Evolutionary conservation across 441 rosid genomes (phyloP).

Genomic region (Macaranga tanarius): DNA sequence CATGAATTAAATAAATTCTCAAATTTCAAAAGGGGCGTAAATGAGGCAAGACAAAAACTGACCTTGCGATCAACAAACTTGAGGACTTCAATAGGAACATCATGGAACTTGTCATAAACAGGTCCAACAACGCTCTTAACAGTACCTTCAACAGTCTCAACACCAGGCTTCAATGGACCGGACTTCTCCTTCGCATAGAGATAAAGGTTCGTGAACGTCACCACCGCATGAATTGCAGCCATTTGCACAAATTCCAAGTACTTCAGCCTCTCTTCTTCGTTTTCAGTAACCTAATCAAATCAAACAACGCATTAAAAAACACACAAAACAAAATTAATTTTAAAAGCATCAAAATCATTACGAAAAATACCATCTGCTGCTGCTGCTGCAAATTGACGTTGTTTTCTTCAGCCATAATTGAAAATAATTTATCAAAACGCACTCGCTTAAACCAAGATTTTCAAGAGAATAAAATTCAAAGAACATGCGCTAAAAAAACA

Average conservation of each 20-base stretch:
- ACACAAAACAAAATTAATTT: conserved; percentile 1
- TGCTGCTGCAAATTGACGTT: conserved; percentile 34
- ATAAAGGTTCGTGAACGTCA: conserved; percentile 59
- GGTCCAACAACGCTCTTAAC: conserved; percentile 85
- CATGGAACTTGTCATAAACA: conserved; percentile 72
- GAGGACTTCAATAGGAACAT: conserved; percentile 70
- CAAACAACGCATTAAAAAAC: background rate
- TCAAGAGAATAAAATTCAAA: background rate
- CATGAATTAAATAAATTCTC: background rate
- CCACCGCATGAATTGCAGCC: conserved; percentile 57
- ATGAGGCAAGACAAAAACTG: background rate
- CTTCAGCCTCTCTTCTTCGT: conserved; percentile 65
- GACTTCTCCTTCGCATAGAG: conserved; percentile 76
- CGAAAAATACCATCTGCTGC: conserved; percentile 41
- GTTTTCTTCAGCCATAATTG: conserved; percentile 40
- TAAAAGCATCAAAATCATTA: background rate
- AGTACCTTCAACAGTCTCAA: conserved; percentile 86
- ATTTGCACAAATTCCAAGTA: conserved; percentile 84
- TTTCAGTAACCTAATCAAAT: conserved; percentile 35
- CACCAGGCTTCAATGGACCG: conserved; percentile 82
- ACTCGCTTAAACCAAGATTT: background rate
- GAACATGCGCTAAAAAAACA: background rate
- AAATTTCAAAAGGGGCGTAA: background rate
- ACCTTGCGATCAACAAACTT: conserved; percentile 89
- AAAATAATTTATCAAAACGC: background rate